A percentile compares a stretch with the other conserved stretches of the same genome.
Evolutionary conservation across 1,139 yeast species (phyloP).

Genomic region (Saccharomyces pastorianus): DNA sequence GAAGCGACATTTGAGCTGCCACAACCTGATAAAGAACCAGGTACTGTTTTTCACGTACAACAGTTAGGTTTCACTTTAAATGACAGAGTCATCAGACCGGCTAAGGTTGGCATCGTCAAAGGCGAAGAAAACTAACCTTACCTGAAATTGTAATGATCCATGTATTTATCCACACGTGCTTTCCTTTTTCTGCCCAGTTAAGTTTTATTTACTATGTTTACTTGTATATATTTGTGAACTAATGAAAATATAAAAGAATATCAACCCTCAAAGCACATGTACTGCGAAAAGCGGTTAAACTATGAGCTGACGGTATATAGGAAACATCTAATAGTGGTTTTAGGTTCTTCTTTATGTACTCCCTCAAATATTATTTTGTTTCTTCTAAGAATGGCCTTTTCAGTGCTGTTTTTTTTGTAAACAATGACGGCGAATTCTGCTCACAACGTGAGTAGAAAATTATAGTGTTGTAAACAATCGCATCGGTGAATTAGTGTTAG

Average conservation of each 20-base stretch:
- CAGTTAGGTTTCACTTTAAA: slow-evolving; percentile 84
- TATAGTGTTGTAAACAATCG: not conserved
- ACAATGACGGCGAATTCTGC: not conserved
- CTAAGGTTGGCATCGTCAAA: slow-evolving; percentile 92
- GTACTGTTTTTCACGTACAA: slow-evolving; percentile 88
- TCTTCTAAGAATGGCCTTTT: not conserved
- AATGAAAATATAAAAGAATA: not conserved
- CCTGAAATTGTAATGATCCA: slow-evolving; percentile 12
- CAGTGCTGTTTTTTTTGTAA: not conserved
- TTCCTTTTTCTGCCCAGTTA: not conserved
- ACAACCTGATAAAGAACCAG: slow-evolving; percentile 84
- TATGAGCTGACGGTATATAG: not conserved
- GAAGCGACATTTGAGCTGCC: slow-evolving; percentile 90
- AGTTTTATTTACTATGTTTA: not conserved
- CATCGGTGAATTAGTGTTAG: not conserved
- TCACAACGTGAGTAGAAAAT: not conserved
- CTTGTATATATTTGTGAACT: not conserved
- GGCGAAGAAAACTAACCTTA: slow-evolving; percentile 21
- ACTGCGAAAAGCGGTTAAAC: not conserved
- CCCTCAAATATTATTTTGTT: not conserved
- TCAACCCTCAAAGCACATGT: not conserved
- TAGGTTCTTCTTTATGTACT: no score
- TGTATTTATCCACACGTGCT: slow-evolving; percentile 1
- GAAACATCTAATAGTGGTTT: no score
- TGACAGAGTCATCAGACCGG: slow-evolving; percentile 87